Conservation (phyloP, 2,329 filamentous ascomycete genomes). For the Blastomyces parvus region DNA sequence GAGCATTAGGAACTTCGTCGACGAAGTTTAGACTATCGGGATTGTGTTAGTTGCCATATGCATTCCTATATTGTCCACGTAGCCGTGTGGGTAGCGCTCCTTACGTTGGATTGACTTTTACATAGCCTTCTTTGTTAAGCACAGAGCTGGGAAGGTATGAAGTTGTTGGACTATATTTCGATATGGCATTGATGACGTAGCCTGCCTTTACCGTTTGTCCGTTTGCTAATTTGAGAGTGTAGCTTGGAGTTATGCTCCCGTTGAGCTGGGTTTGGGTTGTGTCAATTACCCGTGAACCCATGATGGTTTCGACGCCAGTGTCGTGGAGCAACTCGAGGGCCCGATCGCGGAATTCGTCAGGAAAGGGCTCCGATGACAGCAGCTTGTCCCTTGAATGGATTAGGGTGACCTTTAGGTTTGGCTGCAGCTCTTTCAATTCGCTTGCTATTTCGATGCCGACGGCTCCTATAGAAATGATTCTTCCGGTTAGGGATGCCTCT, state of each 20-base stretch:
- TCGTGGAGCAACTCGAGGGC: conserved; percentile 51
- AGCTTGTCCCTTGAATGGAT: conserved; percentile 63
- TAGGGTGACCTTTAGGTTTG: conserved; percentile 57
- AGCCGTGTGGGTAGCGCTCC: conserved; percentile 15
- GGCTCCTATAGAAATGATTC: conserved; percentile 42
- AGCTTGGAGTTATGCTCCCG: conserved; percentile 25
- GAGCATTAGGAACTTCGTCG: conserved; percentile 45
- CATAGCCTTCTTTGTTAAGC: conserved; percentile 52
- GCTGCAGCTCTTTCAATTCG: conserved; percentile 61
- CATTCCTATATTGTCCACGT: not conserved
- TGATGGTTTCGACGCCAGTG: conserved; percentile 54
- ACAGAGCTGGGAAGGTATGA: conserved; percentile 49
- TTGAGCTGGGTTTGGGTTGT: conserved; percentile 37
- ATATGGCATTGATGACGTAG: conserved; percentile 59
- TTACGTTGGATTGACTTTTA: conserved; percentile 50
- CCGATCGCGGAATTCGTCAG: conserved; percentile 57
- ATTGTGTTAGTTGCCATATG: not conserved
- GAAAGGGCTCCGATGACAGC: conserved; percentile 63
- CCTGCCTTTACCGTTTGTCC: conserved; percentile 51
- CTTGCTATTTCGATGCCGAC: conserved; percentile 76
- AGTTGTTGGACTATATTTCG: conserved; percentile 51
- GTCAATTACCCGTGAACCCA: conserved; percentile 47
- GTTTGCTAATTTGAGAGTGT: conserved; percentile 51
- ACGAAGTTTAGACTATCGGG: conserved; percentile 43
- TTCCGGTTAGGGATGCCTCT: not conserved